Evolutionary conservation across 2,329 filamentous ascomycete species (phyloP).

Genomic region (Gnomoniopsis sp.): DNA sequence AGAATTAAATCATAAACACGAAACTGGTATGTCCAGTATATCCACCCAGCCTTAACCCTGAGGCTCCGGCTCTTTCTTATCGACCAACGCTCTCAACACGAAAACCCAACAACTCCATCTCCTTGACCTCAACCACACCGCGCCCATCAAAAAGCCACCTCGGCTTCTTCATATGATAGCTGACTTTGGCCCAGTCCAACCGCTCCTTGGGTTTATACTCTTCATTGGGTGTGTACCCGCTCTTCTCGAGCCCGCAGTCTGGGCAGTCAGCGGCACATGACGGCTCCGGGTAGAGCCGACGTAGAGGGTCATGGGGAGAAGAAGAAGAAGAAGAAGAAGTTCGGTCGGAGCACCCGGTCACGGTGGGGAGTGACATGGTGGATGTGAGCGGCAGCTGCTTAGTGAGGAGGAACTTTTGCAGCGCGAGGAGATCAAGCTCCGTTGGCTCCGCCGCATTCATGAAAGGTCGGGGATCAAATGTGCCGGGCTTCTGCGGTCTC

Average conservation of each 20-base stretch:
- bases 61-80: neutral
- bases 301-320: constrained; percentile 37
- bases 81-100: constrained; percentile 51
- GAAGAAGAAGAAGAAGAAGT: too few relatives aligned
- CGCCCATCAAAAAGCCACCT: constrained; percentile 57
- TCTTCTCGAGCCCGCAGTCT: constrained; percentile 45
- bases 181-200: constrained; percentile 50
- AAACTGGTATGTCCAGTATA: too few relatives aligned
- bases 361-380: neutral
- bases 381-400: constrained; percentile 20
- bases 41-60: too few relatives aligned
- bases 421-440: constrained; percentile 43
- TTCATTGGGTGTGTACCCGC: constrained; percentile 39
- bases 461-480: constrained; percentile 46
- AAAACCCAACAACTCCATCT: constrained; percentile 48
- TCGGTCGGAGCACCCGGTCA: too few relatives aligned
- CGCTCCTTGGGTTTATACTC: constrained; percentile 45
- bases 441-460: constrained; percentile 29
- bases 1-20: neutral
- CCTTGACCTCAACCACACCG: constrained; percentile 46
- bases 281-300: constrained; percentile 42
- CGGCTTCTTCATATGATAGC: constrained; percentile 47
- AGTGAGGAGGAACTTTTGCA: constrained; percentile 46
- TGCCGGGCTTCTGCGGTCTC: constrained; percentile 27
- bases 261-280: constrained; percentile 43